These are phyloP conservation scores for Alternaria tenuissima DNA, from an alignment of 2,329 filamentous ascomycete genomes.

Conservation along the genomic window DNA sequence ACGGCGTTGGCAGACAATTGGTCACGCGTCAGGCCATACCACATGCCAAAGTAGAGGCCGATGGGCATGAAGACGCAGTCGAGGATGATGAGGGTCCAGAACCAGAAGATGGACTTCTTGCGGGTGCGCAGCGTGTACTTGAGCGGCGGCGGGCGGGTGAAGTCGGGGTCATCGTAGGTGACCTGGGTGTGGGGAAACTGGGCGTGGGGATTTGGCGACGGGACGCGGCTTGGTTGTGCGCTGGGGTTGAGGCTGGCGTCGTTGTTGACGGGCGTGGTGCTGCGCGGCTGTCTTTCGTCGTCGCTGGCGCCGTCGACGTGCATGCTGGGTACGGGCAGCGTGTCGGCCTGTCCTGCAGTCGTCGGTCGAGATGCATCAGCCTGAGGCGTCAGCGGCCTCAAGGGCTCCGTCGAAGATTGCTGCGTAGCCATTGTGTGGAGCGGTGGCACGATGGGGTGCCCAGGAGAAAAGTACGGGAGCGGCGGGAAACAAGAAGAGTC, in stretches of 20 bases:
- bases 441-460: background rate
- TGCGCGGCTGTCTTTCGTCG: conserved; percentile 24
- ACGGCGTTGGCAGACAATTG: conserved; percentile 59
- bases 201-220: conserved; percentile 43
- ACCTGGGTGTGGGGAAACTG: conserved; percentile 53
- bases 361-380: conserved; percentile 16
- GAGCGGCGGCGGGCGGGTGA: conserved; percentile 59
- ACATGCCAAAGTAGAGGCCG: conserved; percentile 67
- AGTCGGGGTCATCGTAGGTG: conserved; percentile 51
- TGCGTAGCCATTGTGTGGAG: conserved; percentile 36
- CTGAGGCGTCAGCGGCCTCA: conserved; percentile 31
- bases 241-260: conserved; percentile 24
- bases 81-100: conserved; percentile 67
- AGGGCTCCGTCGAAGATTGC: conserved; percentile 42
- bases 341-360: conserved; percentile 16
- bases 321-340: conserved; percentile 33
- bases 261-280: conserved; percentile 17
- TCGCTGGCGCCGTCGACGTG: conserved; percentile 27
- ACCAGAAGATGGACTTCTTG: conserved; percentile 64
- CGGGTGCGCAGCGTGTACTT: conserved; percentile 64
- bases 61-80: conserved; percentile 68
- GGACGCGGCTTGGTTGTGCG: conserved; percentile 34
- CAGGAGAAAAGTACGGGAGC: conserved; percentile 13
- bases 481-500: conserved; percentile 20
- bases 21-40: conserved; percentile 61